These are phyloP conservation scores for Lumnitzera racemosa DNA, from an alignment of 345 rosid species.

Conservation along the genomic window DNA sequence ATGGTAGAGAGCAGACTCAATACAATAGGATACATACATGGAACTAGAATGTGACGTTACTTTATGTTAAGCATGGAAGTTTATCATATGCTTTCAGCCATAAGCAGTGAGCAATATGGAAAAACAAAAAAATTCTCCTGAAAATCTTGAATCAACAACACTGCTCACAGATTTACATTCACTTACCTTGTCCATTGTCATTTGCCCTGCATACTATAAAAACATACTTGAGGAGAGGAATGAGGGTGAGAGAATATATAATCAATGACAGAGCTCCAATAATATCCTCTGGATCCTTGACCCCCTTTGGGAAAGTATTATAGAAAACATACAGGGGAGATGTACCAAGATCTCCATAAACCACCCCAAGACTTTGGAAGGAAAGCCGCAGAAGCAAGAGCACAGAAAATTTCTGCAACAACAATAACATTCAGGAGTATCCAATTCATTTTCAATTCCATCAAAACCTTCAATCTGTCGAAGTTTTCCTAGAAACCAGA, in stretches of 20 bases:
- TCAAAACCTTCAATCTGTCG: no score
- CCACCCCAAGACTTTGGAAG: slow-evolving; percentile 69
- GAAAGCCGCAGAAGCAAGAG: slow-evolving; percentile 50
- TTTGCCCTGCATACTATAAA: slow-evolving; percentile 69
- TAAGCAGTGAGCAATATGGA: no score
- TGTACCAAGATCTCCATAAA: slow-evolving; percentile 73
- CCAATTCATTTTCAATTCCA: no score
- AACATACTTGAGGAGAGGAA: slow-evolving; percentile 73
- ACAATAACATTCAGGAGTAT: no score
- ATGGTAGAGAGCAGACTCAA: no score
- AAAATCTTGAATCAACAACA: no score
- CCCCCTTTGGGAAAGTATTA: slow-evolving; percentile 58
- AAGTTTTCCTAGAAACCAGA: no score
- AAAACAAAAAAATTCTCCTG: no score
- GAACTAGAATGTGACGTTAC: background rate
- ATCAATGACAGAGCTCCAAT: slow-evolving; percentile 69
- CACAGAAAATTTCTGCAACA: slow-evolving; percentile 40
- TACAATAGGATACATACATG: background rate
- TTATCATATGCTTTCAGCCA: no score
- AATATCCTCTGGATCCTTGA: slow-evolving; percentile 45
- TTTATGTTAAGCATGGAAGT: no score
- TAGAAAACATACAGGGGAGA: slow-evolving; percentile 70
- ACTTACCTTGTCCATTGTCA: slow-evolving; percentile 72
- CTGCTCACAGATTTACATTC: slow-evolving; percentile 2
- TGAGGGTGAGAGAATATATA: slow-evolving; percentile 59